Evolutionary conservation across 2,329 filamentous ascomycete genomes (phyloP), one percentile per base, ranked within the genome.

Genomic region (Fusarium decemcellulare): DNA sequence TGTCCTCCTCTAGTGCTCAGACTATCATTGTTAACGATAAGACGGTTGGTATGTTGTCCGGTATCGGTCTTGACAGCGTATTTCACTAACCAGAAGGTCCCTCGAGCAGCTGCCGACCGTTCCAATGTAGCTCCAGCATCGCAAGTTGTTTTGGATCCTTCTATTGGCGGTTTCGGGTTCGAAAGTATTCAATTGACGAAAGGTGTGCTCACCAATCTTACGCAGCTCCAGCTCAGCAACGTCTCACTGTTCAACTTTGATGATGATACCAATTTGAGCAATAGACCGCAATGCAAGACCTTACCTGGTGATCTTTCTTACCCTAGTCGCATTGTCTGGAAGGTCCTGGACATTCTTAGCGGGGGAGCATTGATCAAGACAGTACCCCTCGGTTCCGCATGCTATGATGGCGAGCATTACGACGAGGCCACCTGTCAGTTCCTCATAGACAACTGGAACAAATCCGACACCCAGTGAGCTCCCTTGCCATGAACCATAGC

Each of bases 171-270:
- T 30, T 37, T 59, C 18, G 77, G 47, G 30, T 50, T 59, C 18
- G 77, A 80, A 61, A 62, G 59, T 16, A 57, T 75, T 4, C 76
- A 80, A 42, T 72, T 81, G 56, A 81, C 79, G 2, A 71, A 79
- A 18, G 70, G 67, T 10, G 75, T 77, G 6, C 64, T 81, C 46
- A 58, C 68, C 27, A 76, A 77, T 42, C 69, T 80, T 6, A 76
- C 76, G 2, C 60, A 67, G 7, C 61, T 73, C 6, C 65, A 77
- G 12, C 58, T 75, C 52, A 74, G 68, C 29, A 66, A 77, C 34
- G 65, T 80, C 36, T 65, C 71, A 6, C 61, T 78, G 27, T 81
- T 81, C 62, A 46, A 60, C 8, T 81, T 81, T 48, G 73, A 63
- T 16, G 42, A 74, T 23, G 44, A 73, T 47, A 39, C 70, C 11